Evolutionary conservation across 2,329 filamentous ascomycete species (phyloP).

Genomic region (Fusarium paranaense): DNA sequence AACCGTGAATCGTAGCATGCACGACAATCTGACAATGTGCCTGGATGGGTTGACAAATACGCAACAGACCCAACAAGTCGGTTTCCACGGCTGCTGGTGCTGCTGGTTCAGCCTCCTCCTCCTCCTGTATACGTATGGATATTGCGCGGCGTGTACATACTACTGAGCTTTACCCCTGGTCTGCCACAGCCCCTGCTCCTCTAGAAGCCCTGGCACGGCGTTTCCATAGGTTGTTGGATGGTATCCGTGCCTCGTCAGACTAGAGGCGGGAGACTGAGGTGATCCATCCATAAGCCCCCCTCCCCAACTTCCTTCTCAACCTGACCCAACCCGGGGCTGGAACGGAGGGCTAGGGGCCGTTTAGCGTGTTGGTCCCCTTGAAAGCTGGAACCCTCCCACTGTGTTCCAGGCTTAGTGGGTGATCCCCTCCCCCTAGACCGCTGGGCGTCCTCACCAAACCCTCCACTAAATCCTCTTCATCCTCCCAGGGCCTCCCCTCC

Average conservation of each 20-base stretch:
- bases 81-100: neutral
- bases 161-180: slow-evolving; percentile 20
- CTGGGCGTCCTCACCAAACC: slow-evolving; percentile 15
- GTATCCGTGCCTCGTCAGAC: slow-evolving; percentile 1
- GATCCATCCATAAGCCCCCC: slow-evolving; percentile 6
- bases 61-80: neutral
- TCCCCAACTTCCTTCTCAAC: neutral
- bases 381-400: slow-evolving; percentile 34
- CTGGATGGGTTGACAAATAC: neutral
- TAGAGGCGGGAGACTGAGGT: slow-evolving; percentile 7
- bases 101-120: neutral
- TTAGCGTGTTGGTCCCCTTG: slow-evolving; percentile 34
- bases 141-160: slow-evolving; percentile 2
- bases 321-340: slow-evolving; percentile 28
- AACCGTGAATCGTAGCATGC: slow-evolving; percentile 10
- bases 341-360: slow-evolving; percentile 35
- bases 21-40: neutral
- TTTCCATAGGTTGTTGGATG: slow-evolving; percentile 17
- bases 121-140: slow-evolving; percentile 3
- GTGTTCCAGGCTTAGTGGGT: slow-evolving; percentile 35
- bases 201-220: slow-evolving; percentile 11
- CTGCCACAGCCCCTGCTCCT: slow-evolving; percentile 16
- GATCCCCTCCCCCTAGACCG: slow-evolving; percentile 22
- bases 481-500: slow-evolving; percentile 14
- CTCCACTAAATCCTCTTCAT: slow-evolving; percentile 1